Evolutionary conservation across 2,329 filamentous ascomycete species (phyloP), one percentile per base, ranked within the genome.

Genomic region (Aspergillus tubingensis): DNA sequence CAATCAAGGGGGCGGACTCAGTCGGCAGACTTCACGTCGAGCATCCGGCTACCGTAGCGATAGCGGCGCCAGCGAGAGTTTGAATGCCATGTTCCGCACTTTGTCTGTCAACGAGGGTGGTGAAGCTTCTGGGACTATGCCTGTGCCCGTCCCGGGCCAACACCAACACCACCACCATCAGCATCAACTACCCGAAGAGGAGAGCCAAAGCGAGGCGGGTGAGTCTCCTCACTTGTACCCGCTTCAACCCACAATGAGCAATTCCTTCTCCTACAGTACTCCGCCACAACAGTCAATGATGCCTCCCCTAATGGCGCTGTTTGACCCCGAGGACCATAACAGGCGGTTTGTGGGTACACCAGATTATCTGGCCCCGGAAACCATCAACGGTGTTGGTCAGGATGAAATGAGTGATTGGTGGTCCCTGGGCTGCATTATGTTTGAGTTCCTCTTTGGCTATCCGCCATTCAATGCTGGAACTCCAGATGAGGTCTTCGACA

Each of bases 391-490:
- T 53, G 88, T 92, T 66, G 92, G 94, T 1, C 95, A 99, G 76
- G 95, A 99, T 71, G 94, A 98, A 76, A 95, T 94, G 67, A 98
- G 95, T 73, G 95, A 99, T 86, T 99, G 95, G 95, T 99, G 95
- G 95, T 98, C 95, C 21, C 84, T 99, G n/a, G 95, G 95, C 0
- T 99, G 96, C 75, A 98, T 99, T 68, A 81, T 98, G 76, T 99
- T 97, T 70, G 95, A 99, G 71, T 97, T 96, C 67, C 80, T 99
- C 2, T 98, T 91, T 71, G 95, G 95, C 1, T 89, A 91, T 60
- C 95, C 95, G 0, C 95, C 95, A 0, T 99, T 99, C 76, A 92
- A 98, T 74, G 95, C 92, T 1, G 82, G 84, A 19, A 92, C 93
- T 51, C 92, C 95, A 0, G 95, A 99, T 68, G 85, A 95, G 68